Conservation (phyloP, 306 rosid genomes). For the Trichosanthes truncata region DNA sequence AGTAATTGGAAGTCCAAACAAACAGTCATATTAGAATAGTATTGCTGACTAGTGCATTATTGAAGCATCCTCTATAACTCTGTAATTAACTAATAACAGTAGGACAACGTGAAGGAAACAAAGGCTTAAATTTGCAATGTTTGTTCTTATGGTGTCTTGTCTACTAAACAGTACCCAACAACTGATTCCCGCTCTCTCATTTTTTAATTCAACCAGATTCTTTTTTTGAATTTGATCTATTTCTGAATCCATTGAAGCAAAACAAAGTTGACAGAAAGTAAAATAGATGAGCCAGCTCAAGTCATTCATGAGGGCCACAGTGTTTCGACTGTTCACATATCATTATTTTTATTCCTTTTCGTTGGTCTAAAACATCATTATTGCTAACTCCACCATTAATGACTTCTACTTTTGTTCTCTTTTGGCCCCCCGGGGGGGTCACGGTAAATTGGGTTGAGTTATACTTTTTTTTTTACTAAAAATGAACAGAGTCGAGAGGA, state of each 20-base stretch:
- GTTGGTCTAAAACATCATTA: constrained; percentile 11
- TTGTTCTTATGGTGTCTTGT: neutral
- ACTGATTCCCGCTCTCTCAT: neutral
- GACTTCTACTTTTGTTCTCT: neutral
- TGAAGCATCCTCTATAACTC: neutral
- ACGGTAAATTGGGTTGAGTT: neutral
- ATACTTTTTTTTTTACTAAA: neutral
- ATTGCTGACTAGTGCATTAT: neutral
- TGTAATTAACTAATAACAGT: neutral
- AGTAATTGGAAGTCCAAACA: neutral
- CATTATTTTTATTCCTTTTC: neutral
- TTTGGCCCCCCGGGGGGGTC: neutral
- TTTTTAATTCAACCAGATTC: neutral
- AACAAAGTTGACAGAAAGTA: neutral
- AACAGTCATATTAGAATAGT: neutral
- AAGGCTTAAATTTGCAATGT: neutral
- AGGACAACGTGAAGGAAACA: neutral
- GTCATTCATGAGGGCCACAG: constrained; percentile 6
- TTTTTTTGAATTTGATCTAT: neutral
- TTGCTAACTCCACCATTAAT: constrained; percentile 12
- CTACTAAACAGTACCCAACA: neutral
- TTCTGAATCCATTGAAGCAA: constrained; percentile 1
- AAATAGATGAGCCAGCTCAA: neutral
- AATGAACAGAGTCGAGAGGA: neutral
- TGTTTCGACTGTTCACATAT: neutral